These are phyloP conservation scores for Mycena galopus DNA, from an alignment of 768 basidiomycete species.

Conservation along the genomic window DNA sequence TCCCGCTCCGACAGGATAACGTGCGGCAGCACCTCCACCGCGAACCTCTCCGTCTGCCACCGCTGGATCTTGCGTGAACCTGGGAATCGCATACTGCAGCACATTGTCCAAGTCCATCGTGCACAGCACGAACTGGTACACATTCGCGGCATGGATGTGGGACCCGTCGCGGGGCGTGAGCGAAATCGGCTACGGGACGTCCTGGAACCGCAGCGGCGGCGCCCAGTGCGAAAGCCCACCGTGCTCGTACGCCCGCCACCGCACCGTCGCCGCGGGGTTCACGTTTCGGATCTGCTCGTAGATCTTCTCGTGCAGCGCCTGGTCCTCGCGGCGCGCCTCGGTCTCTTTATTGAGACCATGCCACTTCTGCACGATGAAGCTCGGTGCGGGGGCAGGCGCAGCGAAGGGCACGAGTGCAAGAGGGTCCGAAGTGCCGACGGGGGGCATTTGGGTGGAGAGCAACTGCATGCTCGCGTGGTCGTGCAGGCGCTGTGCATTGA, in stretches of 20 bases:
- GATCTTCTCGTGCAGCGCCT: background rate
- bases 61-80: conserved; percentile 4
- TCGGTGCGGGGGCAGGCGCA: background rate
- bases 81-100: background rate
- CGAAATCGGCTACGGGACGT: conserved; percentile 21
- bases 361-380: conserved; percentile 2
- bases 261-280: background rate
- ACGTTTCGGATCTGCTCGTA: background rate
- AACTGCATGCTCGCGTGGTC: conserved; percentile 2
- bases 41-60: conserved; percentile 18
- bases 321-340: background rate
- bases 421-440: background rate
- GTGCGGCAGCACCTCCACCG: conserved; percentile 14
- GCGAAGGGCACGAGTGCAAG: background rate
- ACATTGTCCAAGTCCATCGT: background rate
- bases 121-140: conserved; percentile 14
- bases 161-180: background rate
- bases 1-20: background rate
- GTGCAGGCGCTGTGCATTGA: background rate
- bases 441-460: conserved; percentile 1
- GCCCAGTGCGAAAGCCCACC: background rate
- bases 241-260: conserved; percentile 4
- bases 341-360: background rate
- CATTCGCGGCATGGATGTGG: conserved; percentile 14
- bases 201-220: background rate